A percentile compares a stretch with the other conserved stretches of the same genome.
These are phyloP conservation scores for Alopecurus myosuroides DNA, from an alignment of 176 grass and related monocot genomes.

Conservation along the genomic window DNA sequence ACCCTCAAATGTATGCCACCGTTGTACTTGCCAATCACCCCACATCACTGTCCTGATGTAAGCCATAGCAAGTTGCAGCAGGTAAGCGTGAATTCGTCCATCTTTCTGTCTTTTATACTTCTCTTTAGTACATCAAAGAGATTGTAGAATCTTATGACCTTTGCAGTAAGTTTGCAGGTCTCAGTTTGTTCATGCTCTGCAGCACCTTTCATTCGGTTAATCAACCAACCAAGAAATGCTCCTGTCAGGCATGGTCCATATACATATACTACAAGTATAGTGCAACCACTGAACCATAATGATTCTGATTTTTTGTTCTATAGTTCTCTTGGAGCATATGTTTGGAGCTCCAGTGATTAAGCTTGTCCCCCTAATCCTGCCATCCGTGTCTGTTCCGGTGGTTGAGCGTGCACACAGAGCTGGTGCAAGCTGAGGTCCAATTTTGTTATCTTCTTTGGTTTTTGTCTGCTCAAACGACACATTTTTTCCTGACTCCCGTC, in stretches of 20 bases:
- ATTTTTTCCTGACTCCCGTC: too few relatives aligned
- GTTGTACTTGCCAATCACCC: neutral
- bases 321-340: neutral
- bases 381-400: slow-evolving; percentile 16
- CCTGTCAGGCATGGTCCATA: slow-evolving; percentile 20
- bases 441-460: neutral
- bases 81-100: neutral
- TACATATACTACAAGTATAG: too few relatives aligned
- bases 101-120: neutral
- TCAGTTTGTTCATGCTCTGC: neutral
- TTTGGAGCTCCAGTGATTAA: slow-evolving; percentile 25
- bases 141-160: neutral
- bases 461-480: neutral
- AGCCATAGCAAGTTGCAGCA: neutral
- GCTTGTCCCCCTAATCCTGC: slow-evolving; percentile 10
- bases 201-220: neutral
- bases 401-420: slow-evolving; percentile 15
- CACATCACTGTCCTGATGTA: slow-evolving; percentile 21
- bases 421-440: slow-evolving; percentile 8
- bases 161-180: too few relatives aligned
- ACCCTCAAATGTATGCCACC: neutral
- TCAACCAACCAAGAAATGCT: neutral
- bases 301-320: neutral
- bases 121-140: neutral
- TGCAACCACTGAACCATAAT: slow-evolving; percentile 20